Evolutionary conservation across 164 flowering plant genomes (phyloP).

Genomic region (Liquidambar formosana): DNA sequence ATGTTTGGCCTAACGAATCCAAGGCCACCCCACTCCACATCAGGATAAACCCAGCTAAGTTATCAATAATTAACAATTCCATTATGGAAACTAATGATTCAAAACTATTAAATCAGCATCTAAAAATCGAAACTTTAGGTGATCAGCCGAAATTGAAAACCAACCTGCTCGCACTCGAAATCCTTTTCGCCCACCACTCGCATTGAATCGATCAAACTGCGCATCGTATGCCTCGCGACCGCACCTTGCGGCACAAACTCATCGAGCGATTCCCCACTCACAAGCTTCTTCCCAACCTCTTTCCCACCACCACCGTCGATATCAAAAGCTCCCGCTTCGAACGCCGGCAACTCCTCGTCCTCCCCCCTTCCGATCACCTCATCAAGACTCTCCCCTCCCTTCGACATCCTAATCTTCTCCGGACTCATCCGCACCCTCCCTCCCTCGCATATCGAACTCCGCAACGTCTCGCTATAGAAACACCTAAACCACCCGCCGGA

Average conservation of each 20-base stretch:
- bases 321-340: slow-evolving; percentile 72
- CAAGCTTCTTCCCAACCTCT: slow-evolving; percentile 32
- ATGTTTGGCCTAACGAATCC: too few relatives aligned
- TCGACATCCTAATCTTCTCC: slow-evolving; percentile 62
- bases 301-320: slow-evolving; percentile 37
- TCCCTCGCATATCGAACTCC: slow-evolving; percentile 85
- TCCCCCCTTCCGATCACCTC: slow-evolving; percentile 79
- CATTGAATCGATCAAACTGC: slow-evolving; percentile 55
- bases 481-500: slow-evolving; percentile 81
- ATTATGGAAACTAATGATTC: too few relatives aligned
- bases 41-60: too few relatives aligned
- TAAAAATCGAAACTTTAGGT: not conserved
- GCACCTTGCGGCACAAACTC: slow-evolving; percentile 53
- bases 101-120: not conserved
- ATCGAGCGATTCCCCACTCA: slow-evolving; percentile 42
- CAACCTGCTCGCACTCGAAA: slow-evolving; percentile 71
- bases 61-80: too few relatives aligned
- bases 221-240: slow-evolving; percentile 68
- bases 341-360: slow-evolving; percentile 76
- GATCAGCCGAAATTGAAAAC: not conserved
- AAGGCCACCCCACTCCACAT: too few relatives aligned
- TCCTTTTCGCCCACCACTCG: slow-evolving; percentile 38
- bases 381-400: slow-evolving; percentile 80
- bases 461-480: slow-evolving; percentile 58
- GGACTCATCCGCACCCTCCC: slow-evolving; percentile 69